Conservation (phyloP, 2,329 filamentous ascomycete genomes). For the Penicillium nordicum region DNA sequence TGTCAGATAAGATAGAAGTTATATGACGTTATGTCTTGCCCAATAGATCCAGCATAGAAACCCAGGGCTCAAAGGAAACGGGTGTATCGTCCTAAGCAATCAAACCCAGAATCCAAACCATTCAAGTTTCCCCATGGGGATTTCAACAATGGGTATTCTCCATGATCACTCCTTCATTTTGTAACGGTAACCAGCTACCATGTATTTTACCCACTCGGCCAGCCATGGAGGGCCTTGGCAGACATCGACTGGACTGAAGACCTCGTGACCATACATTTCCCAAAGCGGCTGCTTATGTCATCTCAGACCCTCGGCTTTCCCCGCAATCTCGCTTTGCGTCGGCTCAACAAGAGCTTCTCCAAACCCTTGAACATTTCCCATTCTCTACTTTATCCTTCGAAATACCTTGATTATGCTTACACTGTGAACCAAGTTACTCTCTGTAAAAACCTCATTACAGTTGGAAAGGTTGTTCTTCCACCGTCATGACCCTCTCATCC, state of each 20-base stretch:
- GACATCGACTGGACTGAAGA: too few relatives aligned
- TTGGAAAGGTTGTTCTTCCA: slow-evolving; percentile 7
- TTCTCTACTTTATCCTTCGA: slow-evolving; percentile 3
- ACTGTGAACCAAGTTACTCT: neutral
- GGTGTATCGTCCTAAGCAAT: too few relatives aligned
- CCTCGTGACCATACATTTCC: neutral
- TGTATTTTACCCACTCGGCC: neutral
- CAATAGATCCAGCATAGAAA: neutral
- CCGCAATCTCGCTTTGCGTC: slow-evolving; percentile 40
- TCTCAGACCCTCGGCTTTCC: slow-evolving; percentile 20
- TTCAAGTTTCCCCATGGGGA: neutral
- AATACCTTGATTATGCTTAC: slow-evolving; percentile 10
- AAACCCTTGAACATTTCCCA: slow-evolving; percentile 8
- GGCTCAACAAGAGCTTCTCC: slow-evolving; percentile 24
- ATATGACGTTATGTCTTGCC: neutral
- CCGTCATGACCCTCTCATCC: slow-evolving; percentile 36
- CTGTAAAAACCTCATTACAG: slow-evolving; percentile 5
- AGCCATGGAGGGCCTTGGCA: neutral
- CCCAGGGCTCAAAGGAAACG: neutral
- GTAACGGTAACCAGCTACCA: too few relatives aligned
- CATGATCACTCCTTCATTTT: neutral
- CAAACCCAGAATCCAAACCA: neutral
- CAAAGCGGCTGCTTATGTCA: slow-evolving; percentile 10
- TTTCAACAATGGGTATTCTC: too few relatives aligned
- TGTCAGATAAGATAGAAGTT: neutral